phyloP scores from a whole-genome alignment of 2,329 filamentous ascomycete genomes.

The Penicillium psychrosexuale region DNA sequence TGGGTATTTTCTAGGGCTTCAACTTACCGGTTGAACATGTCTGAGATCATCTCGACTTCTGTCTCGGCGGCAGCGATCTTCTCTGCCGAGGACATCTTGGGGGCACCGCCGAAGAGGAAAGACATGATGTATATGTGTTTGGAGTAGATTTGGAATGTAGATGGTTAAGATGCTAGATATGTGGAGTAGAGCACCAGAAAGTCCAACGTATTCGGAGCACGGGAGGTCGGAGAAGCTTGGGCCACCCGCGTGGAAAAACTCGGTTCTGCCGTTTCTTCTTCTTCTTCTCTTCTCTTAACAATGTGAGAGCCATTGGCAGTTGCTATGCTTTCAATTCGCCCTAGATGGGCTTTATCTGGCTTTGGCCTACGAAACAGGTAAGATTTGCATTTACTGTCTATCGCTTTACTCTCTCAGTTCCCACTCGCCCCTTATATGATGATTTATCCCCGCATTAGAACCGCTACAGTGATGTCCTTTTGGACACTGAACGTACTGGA shows the following conservation, averaged over 20 bases:
- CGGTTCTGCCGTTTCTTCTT: conserved; percentile 17
- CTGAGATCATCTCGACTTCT: conserved; percentile 94
- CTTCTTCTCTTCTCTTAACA: conserved; percentile 15
- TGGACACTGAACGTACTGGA: conserved; percentile 44
- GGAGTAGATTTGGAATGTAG: conserved; percentile 4
- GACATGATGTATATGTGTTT: conserved; percentile 55
- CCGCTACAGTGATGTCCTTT: conserved; percentile 62
- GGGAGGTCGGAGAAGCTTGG: conserved; percentile 28
- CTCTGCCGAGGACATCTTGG: conserved; percentile 89
- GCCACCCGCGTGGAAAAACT: conserved; percentile 23
- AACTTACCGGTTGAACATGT: conserved; percentile 93
- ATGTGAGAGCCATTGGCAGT: conserved; percentile 22
- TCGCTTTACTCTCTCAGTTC: conserved; percentile 5
- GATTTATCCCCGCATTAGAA: conserved; percentile 53
- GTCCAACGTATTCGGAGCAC: conserved; percentile 12
- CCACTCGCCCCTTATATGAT: conserved; percentile 36
- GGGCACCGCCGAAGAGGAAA: conserved; percentile 68
- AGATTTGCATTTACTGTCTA: conserved; percentile 17
- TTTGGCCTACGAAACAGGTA: conserved; percentile 35
- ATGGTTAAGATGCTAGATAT: conserved; percentile 2
- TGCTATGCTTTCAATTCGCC: conserved; percentile 41
- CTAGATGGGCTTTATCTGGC: conserved; percentile 35
- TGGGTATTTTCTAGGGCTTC: neutral
- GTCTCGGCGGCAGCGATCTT: conserved; percentile 96
- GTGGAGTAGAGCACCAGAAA: conserved; percentile 1